Evolutionary conservation across 116 monocot species (phyloP).

Genomic region (Trichopus zeylanicus): DNA sequence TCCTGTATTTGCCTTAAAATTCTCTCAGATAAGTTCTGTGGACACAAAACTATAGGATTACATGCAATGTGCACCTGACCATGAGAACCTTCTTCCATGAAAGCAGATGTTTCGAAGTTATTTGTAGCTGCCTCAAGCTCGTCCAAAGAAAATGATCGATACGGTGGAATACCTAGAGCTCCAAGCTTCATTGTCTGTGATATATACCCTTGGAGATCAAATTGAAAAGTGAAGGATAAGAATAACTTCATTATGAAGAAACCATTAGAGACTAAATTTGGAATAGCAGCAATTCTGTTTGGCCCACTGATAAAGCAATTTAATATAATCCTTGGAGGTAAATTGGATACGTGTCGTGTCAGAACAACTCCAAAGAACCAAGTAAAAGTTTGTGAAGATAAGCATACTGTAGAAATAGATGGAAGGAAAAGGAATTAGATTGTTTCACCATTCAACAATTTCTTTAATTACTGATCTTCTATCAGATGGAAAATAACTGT

Average conservation of each 20-base stretch:
- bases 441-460: too few relatives aligned
- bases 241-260: neutral
- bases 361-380: neutral
- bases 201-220: slow-evolving; percentile 49
- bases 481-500: too few relatives aligned
- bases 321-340: too few relatives aligned
- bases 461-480: too few relatives aligned
- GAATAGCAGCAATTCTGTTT: too few relatives aligned
- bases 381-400: neutral
- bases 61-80: slow-evolving; percentile 38
- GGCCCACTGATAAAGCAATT: too few relatives aligned
- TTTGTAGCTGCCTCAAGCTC: slow-evolving; percentile 87
- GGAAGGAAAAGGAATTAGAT: too few relatives aligned
- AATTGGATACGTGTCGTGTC: neutral
- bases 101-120: slow-evolving; percentile 58
- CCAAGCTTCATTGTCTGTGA: slow-evolving; percentile 82
- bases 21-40: neutral
- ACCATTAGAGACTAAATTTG: neutral
- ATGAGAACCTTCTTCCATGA: slow-evolving; percentile 56
- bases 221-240: neutral
- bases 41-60: neutral
- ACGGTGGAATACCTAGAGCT: slow-evolving; percentile 67
- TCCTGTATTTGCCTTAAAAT: too few relatives aligned
- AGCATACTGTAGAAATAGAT: too few relatives aligned
- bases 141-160: slow-evolving; percentile 73